Base-by-base conservation (phyloP, 345 rosid species). In the Clarkia xantiana region DNA sequence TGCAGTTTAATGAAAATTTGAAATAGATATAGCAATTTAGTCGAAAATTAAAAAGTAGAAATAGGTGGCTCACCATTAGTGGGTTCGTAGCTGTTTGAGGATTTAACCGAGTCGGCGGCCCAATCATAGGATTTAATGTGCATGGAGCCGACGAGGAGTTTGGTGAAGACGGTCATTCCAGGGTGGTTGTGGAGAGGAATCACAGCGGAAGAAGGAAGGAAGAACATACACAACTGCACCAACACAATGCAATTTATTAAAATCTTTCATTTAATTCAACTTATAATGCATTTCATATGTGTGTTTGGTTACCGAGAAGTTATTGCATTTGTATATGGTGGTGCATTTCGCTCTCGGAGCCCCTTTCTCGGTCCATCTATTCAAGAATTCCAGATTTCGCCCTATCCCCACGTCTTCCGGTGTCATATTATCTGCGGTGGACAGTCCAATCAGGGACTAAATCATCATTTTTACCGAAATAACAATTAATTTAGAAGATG, bases 161-260 rank as follows among this genome's bases (percentile, higher is more conserved):
- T 83, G 75, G 67, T 77, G 39, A 83, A 77, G 5, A 80, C 94
- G 1, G 94, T 83, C 88, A 83, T 83, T 40, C 51, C 88, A 0
- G 94, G 94, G 66, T 83, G 94, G 40, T 83, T 78, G 56, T 83
- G 94, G 36, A 83, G 78, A 10, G 94, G 94, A 62, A 83, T 83
- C 10, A 74, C 81, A 2, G 66, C 85, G 1, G 47, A 64, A 14
- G 76, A 67, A 17, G 94, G 94, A 11, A 83, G 82, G 53, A 80
- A 80, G 69, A 83, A 80, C 3, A 83, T 44, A 53, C 82, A 77
- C 38, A 83, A 0, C 94, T 83, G 79, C 72, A 25, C 14, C 14
- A 43, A 42, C 4, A 25, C 15, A 34, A 34, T 2, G 15, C 2
- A 11, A 17, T 10, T 20, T 20, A 20, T n/a, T n/a, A n/a, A n/a